Evolutionary conservation across 371 early-diverging fungal species (phyloP).

Genomic region (Mucor circinelloides): DNA sequence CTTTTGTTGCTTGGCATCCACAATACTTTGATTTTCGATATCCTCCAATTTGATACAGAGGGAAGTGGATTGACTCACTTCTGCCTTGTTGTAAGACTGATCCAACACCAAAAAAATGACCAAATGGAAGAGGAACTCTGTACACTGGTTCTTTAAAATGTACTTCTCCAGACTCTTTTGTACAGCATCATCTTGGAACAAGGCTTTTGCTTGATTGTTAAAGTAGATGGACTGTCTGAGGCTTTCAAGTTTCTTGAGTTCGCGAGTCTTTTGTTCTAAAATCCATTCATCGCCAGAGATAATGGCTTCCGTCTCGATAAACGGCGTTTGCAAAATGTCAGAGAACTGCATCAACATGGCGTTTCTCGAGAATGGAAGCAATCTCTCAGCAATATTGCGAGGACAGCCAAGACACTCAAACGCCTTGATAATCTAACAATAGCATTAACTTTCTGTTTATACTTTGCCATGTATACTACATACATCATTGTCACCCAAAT

Average conservation of each 20-base stretch:
- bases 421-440: constrained; percentile 17
- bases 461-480: neutral
- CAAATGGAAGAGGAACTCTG: constrained; percentile 21
- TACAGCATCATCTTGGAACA: constrained; percentile 16
- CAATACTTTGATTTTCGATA: constrained; percentile 18
- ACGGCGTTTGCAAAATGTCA: constrained; percentile 25
- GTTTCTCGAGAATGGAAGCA: constrained; percentile 10
- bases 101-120: constrained; percentile 19
- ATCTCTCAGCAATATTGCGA: constrained; percentile 11
- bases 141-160: constrained; percentile 18
- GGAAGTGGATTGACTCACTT: constrained; percentile 23
- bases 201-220: constrained; percentile 14
- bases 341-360: constrained; percentile 6
- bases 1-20: constrained; percentile 22
- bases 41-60: constrained; percentile 19
- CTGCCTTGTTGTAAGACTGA: constrained; percentile 26
- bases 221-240: constrained; percentile 23
- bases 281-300: constrained; percentile 21
- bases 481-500: neutral
- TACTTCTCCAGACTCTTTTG: constrained; percentile 24
- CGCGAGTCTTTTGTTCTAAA: constrained; percentile 5
- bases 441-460: neutral
- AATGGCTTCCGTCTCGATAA: constrained; percentile 12
- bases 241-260: constrained; percentile 2
- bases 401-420: constrained; percentile 19